A percentile compares a stretch with the other conserved stretches of the same genome.
phyloP scores from a whole-genome alignment of 2,329 filamentous ascomycete genomes.

The Diaporthe caulivora region DNA sequence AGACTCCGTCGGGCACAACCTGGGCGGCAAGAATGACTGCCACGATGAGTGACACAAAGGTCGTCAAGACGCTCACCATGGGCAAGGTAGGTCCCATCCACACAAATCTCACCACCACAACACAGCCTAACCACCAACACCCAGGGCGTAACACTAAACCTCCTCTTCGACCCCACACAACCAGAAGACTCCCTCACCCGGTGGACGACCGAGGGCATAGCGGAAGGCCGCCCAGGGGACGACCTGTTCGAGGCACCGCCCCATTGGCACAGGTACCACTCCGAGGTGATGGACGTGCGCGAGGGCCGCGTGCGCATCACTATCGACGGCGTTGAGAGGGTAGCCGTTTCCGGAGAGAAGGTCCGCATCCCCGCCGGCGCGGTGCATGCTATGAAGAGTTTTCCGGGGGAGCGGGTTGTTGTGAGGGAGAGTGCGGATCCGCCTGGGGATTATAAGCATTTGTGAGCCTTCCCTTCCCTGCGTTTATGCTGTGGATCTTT shows the following conservation, averaged over 20 bases:
- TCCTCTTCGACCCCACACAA: slow-evolving; percentile 12
- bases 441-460: slow-evolving; percentile 27
- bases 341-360: neutral
- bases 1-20: neutral
- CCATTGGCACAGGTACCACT: slow-evolving; percentile 33
- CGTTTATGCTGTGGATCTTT: too few relatives aligned
- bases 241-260: neutral
- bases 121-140: neutral
- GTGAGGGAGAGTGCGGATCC: slow-evolving; percentile 28
- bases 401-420: slow-evolving; percentile 27
- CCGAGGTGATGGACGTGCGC: slow-evolving; percentile 9
- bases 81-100: slow-evolving; percentile 1
- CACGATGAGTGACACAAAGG: slow-evolving; percentile 10
- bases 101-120: too few relatives aligned
- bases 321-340: neutral
- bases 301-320: slow-evolving; percentile 27
- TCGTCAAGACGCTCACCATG: slow-evolving; percentile 29
- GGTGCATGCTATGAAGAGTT: slow-evolving; percentile 8
- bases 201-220: slow-evolving; percentile 8
- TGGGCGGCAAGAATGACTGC: neutral
- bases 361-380: neutral
- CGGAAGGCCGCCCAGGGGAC: slow-evolving; percentile 11
- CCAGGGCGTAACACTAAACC: neutral
- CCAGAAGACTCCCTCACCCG: slow-evolving; percentile 2
- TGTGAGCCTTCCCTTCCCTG: neutral